Evolutionary conservation across 2,329 filamentous ascomycete genomes (phyloP).

Genomic region (Aspergillus amoenus): DNA sequence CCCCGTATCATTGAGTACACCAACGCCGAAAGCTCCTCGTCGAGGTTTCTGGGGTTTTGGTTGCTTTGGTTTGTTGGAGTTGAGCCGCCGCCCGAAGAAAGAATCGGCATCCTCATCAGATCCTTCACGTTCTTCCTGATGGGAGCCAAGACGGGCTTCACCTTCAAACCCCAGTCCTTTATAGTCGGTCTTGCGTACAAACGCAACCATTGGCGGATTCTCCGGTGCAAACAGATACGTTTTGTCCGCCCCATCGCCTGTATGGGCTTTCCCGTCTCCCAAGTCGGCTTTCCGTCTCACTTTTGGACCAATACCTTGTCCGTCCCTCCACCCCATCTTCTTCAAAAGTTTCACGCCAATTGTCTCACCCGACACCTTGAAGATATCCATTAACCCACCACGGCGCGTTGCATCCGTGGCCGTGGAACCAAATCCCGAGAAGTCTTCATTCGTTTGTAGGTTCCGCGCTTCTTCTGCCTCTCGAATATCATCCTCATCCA

Average conservation of each 20-base stretch:
- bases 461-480: slow-evolving; percentile 77
- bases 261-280: slow-evolving; percentile 49
- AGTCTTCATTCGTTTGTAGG: slow-evolving; percentile 70
- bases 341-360: slow-evolving; percentile 83
- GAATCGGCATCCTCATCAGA: slow-evolving; percentile 32
- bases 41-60: slow-evolving; percentile 55
- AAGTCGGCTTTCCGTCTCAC: slow-evolving; percentile 72
- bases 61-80: slow-evolving; percentile 36
- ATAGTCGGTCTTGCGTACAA: slow-evolving; percentile 45
- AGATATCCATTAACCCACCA: slow-evolving; percentile 67
- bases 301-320: slow-evolving; percentile 89
- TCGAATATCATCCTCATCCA: slow-evolving; percentile 94
- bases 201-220: slow-evolving; percentile 64
- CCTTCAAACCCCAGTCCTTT: slow-evolving; percentile 49
- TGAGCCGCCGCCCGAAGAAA: slow-evolving; percentile 38
- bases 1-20: slow-evolving; percentile 85
- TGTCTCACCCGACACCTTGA: slow-evolving; percentile 72
- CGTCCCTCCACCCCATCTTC: slow-evolving; percentile 94
- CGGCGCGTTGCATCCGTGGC: slow-evolving; percentile 53
- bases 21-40: slow-evolving; percentile 77
- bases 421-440: slow-evolving; percentile 72
- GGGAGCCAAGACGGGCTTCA: slow-evolving; percentile 35
- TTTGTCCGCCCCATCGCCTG: slow-evolving; percentile 42
- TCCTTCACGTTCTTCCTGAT: slow-evolving; percentile 13
- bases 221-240: slow-evolving; percentile 82